phyloP scores from a whole-genome alignment of 257 asterid genomes.

The Gynochthodes officinalis region DNA sequence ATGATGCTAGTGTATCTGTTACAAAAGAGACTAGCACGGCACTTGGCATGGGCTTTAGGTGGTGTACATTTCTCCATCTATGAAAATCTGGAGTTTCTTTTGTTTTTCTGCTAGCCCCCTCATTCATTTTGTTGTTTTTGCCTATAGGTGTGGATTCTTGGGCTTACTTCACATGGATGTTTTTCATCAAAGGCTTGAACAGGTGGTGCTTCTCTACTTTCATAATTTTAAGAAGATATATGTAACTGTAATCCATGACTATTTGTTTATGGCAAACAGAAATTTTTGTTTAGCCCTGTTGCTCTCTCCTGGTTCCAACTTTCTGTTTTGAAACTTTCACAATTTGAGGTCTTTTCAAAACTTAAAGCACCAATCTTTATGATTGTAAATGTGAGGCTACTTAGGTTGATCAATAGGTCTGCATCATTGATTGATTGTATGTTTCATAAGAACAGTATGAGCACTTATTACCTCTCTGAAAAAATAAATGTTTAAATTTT shows the following conservation, averaged over 20 bases:
- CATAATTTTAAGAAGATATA: not conserved
- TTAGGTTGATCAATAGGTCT: not conserved
- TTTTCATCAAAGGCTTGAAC: constrained; percentile 97
- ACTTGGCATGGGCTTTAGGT: constrained; percentile 99
- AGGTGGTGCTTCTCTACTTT: constrained; percentile 42
- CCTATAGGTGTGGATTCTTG: constrained; percentile 92
- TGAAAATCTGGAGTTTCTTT: constrained; percentile 9
- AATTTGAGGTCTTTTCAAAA: not conserved
- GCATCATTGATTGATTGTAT: not conserved
- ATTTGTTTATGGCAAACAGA: not conserved
- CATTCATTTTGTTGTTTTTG: constrained; percentile 28
- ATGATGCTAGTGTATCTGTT: constrained; percentile 95
- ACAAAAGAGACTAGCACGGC: constrained; percentile 91
- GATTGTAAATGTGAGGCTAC: constrained; percentile 1
- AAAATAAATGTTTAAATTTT: not conserved
- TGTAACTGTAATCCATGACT: not conserved
- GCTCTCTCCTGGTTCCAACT: not conserved
- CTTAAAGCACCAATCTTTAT: not conserved
- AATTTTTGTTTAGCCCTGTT: not conserved
- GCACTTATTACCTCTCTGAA: not conserved
- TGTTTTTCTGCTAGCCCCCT: not conserved
- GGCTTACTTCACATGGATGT: constrained; percentile 99
- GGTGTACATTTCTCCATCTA: constrained; percentile 43
- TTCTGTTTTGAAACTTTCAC: not conserved
- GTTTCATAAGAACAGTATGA: not conserved